Percentiles rank a stretch among this genome's conserved stretches.
phyloP scores from a whole-genome alignment of 1,139 yeast species.

The Geotrichum aggregatum region DNA sequence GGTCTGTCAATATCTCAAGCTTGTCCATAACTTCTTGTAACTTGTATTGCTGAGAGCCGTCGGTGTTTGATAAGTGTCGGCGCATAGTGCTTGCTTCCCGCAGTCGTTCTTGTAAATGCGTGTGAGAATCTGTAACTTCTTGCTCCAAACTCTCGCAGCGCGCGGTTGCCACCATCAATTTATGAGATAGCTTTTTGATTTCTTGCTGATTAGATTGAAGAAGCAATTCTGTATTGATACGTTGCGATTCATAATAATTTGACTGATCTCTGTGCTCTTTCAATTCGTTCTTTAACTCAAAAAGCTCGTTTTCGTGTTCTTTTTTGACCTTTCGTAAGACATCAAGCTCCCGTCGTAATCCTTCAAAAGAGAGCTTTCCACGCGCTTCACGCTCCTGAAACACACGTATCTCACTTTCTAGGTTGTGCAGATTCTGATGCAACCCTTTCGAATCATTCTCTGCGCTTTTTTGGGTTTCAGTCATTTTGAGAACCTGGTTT shows the following conservation, averaged over 20 bases:
- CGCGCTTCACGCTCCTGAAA: conserved; percentile 14
- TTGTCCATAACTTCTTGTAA: conserved; percentile 47
- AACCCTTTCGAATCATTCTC: conserved; percentile 31
- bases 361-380: conserved; percentile 29
- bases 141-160: conserved; percentile 70
- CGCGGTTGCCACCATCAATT: conserved; percentile 58
- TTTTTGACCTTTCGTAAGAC: neutral
- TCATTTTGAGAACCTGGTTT: conserved; percentile 12
- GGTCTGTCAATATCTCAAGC: conserved; percentile 49
- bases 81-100: conserved; percentile 74
- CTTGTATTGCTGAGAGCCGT: conserved; percentile 52
- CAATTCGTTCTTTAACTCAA: conserved; percentile 42
- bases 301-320: conserved; percentile 28
- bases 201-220: conserved; percentile 62
- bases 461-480: conserved; percentile 17
- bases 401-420: conserved; percentile 32
- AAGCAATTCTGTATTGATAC: conserved; percentile 1
- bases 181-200: conserved; percentile 70
- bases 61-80: conserved; percentile 62
- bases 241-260: conserved; percentile 36
- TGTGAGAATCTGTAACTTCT: conserved; percentile 69
- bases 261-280: conserved; percentile 48
- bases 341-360: conserved; percentile 29
- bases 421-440: conserved; percentile 29
- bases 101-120: conserved; percentile 70